Percentiles rank a stretch among this genome's conserved stretches.
phyloP scores from a whole-genome alignment of 2,329 filamentous ascomycete genomes.

The Cylindrodendrum hubeiense region DNA sequence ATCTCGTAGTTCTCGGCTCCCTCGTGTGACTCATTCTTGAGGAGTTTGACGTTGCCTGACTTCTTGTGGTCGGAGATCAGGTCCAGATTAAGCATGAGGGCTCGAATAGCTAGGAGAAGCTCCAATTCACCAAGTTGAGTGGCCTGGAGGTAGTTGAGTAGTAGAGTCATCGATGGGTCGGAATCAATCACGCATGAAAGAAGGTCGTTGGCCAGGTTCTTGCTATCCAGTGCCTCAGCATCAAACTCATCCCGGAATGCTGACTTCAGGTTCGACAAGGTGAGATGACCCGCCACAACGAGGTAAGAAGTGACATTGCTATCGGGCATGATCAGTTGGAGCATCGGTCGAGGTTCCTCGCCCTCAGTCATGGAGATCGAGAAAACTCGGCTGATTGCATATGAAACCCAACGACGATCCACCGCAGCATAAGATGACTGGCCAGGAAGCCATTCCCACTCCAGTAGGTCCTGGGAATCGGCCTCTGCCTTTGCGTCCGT shows the following conservation, averaged over 20 bases:
- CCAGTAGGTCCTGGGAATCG: conserved; percentile 48
- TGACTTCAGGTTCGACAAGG: conserved; percentile 68
- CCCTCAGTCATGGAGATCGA: conserved; percentile 61
- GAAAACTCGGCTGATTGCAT: conserved; percentile 72
- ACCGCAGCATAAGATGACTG: conserved; percentile 63
- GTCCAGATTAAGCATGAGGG: conserved; percentile 78
- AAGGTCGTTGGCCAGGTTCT: conserved; percentile 70
- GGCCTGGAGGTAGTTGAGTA: conserved; percentile 74
- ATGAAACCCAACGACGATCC: conserved; percentile 75
- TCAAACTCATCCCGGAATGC: conserved; percentile 65
- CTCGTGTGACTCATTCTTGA: conserved; percentile 46
- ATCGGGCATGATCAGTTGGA: conserved; percentile 58
- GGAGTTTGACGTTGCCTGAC: conserved; percentile 47
- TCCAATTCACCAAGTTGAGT: conserved; percentile 76
- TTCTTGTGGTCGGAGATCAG: conserved; percentile 60
- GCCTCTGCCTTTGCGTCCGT: conserved; percentile 37
- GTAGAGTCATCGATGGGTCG: conserved; percentile 76
- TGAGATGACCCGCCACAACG: conserved; percentile 70
- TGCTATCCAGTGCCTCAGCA: conserved; percentile 56
- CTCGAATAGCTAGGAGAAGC: conserved; percentile 73
- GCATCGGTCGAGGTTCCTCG: conserved; percentile 49
- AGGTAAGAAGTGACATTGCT: conserved; percentile 71
- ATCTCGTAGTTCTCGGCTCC: conserved; percentile 55
- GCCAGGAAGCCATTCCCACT: conserved; percentile 65
- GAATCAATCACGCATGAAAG: conserved; percentile 71